Evolutionary conservation across 2,329 filamentous ascomycete species (phyloP), one percentile per base, ranked within the genome.

Genomic region (Ophiocordyceps australis): DNA sequence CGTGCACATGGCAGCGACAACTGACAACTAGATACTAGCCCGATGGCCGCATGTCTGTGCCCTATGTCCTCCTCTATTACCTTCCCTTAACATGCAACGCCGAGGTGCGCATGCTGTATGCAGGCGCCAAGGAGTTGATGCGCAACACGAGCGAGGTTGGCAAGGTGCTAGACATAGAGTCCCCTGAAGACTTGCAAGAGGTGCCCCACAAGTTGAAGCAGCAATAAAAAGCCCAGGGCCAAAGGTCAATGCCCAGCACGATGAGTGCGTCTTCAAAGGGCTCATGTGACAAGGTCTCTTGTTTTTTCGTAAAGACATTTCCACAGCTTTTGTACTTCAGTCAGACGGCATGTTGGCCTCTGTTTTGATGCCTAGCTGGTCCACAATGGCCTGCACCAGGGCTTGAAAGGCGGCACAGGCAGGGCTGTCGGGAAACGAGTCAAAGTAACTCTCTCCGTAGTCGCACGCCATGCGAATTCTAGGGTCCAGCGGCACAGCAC

Each of bases 391-490:
- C 40, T 66, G 69, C 19, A 98, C 85, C 8, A 98, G 85, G 19
- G 61, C 59, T 52, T 71, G 75, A 32, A 98, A 68, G 4, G 86
- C 85, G 37, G 64, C 58, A 42, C 82, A 92, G 2, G 89, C 85
- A 18, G 89, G 86, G 37, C 82, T 93, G 39, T 95, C 85, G 0
- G 86, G 82, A 49, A 82, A 98, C 14, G 73, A 75, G 43, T 95
- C 85, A 43, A 95, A 79, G 52, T 91, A 98, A 50, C 83, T 94
- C 65, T 98, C 89, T 5, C 91, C 89, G 49, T 80, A 94, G 49
- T 98, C 89, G 43, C 86, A 94, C 3, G 85, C 77, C 79, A 94
- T 91, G 7, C 89, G 80, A 37, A 98, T 93, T 33, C 86, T 62
- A 4, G 89, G 86, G 43, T 98, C 89, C 27, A 98, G 55, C 20